Conservation (phyloP, 306 rosid species). For the Herpetospermum pedunculosum region DNA sequence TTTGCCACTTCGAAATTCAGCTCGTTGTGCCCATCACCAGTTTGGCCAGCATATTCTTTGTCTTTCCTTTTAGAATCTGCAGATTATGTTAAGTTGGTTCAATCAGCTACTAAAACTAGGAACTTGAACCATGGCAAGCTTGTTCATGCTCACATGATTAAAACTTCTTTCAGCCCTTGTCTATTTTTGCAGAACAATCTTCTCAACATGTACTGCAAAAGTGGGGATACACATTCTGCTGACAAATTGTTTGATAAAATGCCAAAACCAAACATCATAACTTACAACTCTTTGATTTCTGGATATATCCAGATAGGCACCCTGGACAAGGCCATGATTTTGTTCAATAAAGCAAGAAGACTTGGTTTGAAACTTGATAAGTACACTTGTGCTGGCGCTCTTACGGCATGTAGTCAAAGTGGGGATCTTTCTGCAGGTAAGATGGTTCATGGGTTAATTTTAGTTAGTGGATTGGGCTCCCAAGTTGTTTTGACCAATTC, state of each 20-base stretch:
- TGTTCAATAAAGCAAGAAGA: constrained; percentile 26
- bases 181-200: constrained; percentile 28
- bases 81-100: constrained; percentile 20
- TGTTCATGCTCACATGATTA: constrained; percentile 29
- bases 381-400: constrained; percentile 31
- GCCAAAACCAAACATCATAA: constrained; percentile 27
- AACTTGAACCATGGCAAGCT: constrained; percentile 18
- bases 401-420: constrained; percentile 21
- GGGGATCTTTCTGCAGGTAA: constrained; percentile 23
- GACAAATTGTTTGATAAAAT: constrained; percentile 20
- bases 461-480: constrained; percentile 20
- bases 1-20: background rate
- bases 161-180: constrained; percentile 18
- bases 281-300: constrained; percentile 26
- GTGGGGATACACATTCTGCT: constrained; percentile 14
- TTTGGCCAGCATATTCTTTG: background rate
- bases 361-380: constrained; percentile 21
- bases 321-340: constrained; percentile 13
- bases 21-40: background rate
- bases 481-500: constrained; percentile 25
- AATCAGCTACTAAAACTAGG: constrained; percentile 20
- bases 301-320: constrained; percentile 18
- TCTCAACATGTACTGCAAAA: constrained; percentile 21
- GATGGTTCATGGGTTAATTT: constrained; percentile 31
- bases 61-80: constrained; percentile 13